Evolutionary conservation across 179 eudicot genomes (phyloP).

Genomic region (Pouteria campechiana): DNA sequence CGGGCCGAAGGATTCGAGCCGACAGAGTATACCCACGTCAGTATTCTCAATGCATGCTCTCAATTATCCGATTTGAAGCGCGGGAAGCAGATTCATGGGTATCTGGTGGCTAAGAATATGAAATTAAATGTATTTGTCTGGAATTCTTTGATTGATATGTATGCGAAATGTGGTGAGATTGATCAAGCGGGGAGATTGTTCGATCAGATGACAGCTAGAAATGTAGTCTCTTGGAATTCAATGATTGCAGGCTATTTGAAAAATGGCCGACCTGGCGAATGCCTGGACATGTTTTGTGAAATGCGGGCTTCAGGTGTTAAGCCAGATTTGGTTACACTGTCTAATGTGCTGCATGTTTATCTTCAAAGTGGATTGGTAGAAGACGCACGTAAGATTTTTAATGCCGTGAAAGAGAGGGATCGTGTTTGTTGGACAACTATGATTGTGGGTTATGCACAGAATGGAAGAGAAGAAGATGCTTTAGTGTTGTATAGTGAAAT

Average conservation of each 20-base stretch:
- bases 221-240: slow-evolving; percentile 40
- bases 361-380: slow-evolving; percentile 8
- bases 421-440: slow-evolving; percentile 20
- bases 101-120: slow-evolving; percentile 18
- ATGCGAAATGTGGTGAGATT: slow-evolving; percentile 36
- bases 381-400: slow-evolving; percentile 12
- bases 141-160: slow-evolving; percentile 42
- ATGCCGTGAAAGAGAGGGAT: slow-evolving; percentile 15
- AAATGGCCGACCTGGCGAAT: slow-evolving; percentile 22
- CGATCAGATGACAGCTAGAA: slow-evolving; percentile 12
- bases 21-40: slow-evolving; percentile 27
- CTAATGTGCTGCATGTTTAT: slow-evolving; percentile 18
- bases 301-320: slow-evolving; percentile 18
- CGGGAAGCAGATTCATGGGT: slow-evolving; percentile 38
- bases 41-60: slow-evolving; percentile 27
- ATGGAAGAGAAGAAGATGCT: slow-evolving; percentile 18
- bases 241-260: slow-evolving; percentile 45
- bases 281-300: slow-evolving; percentile 22
- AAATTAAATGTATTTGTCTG: slow-evolving; percentile 24
- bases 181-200: slow-evolving; percentile 31
- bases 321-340: slow-evolving; percentile 44
- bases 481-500: slow-evolving; percentile 12
- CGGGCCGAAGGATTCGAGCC: slow-evolving; percentile 20
- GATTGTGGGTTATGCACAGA: slow-evolving; percentile 19
- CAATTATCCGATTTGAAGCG: slow-evolving; percentile 12